These are phyloP conservation scores for Saccharomycopsis hybrid DNA, from an alignment of 1,139 yeast genomes.

Conservation along the genomic window DNA sequence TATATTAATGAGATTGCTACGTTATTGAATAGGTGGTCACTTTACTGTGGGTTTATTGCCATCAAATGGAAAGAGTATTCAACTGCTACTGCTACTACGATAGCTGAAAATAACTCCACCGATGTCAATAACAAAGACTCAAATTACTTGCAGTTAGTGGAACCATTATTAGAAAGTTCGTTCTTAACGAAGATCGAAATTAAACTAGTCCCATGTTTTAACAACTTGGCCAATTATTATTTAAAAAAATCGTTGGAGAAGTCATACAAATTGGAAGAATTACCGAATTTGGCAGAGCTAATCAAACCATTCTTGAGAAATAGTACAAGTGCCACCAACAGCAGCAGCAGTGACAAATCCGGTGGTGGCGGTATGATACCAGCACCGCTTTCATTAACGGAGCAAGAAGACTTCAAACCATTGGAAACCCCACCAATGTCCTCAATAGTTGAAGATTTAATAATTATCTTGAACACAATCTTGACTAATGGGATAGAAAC, in stretches of 20 bases:
- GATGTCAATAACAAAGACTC: too few species aligned
- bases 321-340: not conserved
- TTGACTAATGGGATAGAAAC: conserved; percentile 54
- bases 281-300: conserved; percentile 40
- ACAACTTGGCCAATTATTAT: conserved; percentile 56
- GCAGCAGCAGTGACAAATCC: too few species aligned
- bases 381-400: not conserved
- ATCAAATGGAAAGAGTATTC: conserved; percentile 50
- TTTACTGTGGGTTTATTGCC: conserved; percentile 72
- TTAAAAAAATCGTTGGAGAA: conserved; percentile 76
- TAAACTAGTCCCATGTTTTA: conserved; percentile 55
- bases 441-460: conserved; percentile 81
- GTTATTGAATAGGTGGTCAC: conserved; percentile 80
- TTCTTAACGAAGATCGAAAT: conserved; percentile 53
- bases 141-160: not conserved
- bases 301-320: conserved; percentile 6
- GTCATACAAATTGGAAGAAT: conserved; percentile 72
- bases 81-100: conserved; percentile 22
- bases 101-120: too few species aligned
- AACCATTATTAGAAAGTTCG: conserved; percentile 50
- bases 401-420: conserved; percentile 26
- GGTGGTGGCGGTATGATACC: too few species aligned
- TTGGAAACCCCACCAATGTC: conserved; percentile 49
- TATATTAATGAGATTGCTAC: conserved; percentile 63
- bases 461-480: conserved; percentile 65